Base-by-base conservation (phyloP, 2,329 filamentous ascomycete species). In the Aspergillus awamori region DNA sequence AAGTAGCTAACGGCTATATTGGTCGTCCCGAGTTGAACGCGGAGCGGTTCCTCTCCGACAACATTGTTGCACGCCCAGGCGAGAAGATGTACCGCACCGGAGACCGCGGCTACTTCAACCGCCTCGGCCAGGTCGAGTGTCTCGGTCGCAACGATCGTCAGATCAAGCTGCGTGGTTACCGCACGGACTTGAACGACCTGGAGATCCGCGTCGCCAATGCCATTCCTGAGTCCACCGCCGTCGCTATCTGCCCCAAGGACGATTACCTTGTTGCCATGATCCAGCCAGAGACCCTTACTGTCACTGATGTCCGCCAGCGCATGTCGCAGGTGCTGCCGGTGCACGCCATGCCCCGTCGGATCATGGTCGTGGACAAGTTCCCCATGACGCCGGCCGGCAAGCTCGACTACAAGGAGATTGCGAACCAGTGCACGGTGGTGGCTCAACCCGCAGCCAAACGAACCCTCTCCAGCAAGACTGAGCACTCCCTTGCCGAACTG, bases 1-100 rank as follows among this genome's bases (percentile, higher is more conserved):
- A 83, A 59, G 74, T 83, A 6, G 67, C 74, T 2, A 52, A 59
- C 0, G 81, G 80, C 3, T 83, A 83, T 63, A 65, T 82, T 4
- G n/a, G 43, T n/a, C 28, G n/a, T 10, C 17, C 39, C 2, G 13
- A 43, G 13, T 2, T 39, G 22, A 48, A 15, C 6, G 67, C 64
- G 2, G 67, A 70, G 1, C 69, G 72, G 60, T 77, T 77, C 41
- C 61, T 74, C 5, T 63, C 65, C 0, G 77, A 80, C 58, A 48
- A 69, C 0, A 63, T 77, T 24, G 53, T 59, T 24, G 53, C 57
- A 1, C 33, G 52, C 4, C 63, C 47, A 2, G 60, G 63, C 2
- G 70, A 75, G 58, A 49, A 28, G 2, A 81, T 79, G 72, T 80
- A 80, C 61, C 64, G 68, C 26, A 82, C 80, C 0, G 81, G 81